These are phyloP conservation scores for Metarhizium anisopliae DNA, from an alignment of 2,329 filamentous ascomycete genomes.

Conservation along the genomic window DNA sequence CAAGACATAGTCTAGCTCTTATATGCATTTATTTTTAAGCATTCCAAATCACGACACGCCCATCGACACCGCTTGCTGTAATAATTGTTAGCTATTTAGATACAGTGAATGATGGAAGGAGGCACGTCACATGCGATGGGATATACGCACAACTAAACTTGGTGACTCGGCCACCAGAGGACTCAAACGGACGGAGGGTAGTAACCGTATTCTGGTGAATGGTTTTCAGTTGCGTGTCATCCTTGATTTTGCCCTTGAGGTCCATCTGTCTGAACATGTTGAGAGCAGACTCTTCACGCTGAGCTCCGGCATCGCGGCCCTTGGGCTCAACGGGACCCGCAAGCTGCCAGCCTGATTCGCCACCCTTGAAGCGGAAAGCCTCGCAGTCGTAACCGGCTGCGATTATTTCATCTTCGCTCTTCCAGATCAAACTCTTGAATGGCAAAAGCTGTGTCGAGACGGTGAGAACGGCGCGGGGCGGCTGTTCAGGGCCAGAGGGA, in stretches of 20 bases:
- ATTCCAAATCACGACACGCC: conserved; percentile 72
- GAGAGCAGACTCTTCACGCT: conserved; percentile 80
- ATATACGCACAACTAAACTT: conserved; percentile 77
- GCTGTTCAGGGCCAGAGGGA: conserved; percentile 81
- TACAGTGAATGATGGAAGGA: not conserved
- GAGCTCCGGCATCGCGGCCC: conserved; percentile 50
- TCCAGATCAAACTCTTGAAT: conserved; percentile 91
- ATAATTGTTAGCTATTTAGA: conserved; percentile 17
- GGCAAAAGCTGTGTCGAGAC: conserved; percentile 84
- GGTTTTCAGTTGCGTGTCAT: conserved; percentile 90
- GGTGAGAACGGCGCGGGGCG: conserved; percentile 81
- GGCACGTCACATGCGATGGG: not conserved
- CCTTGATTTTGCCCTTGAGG: conserved; percentile 82
- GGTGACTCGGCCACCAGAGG: conserved; percentile 51
- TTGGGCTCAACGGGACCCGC: conserved; percentile 73
- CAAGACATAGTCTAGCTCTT: not conserved
- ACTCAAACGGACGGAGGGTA: conserved; percentile 70
- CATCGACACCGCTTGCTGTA: conserved; percentile 72
- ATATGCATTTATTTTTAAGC: conserved; percentile 32
- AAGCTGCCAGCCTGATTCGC: conserved; percentile 73
- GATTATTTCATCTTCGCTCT: conserved; percentile 82
- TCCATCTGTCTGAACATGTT: conserved; percentile 99
- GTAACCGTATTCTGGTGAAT: conserved; percentile 95
- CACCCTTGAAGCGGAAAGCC: conserved; percentile 80
- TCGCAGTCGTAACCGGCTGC: conserved; percentile 88